These are phyloP conservation scores for Entoloma clypeatum DNA, from an alignment of 1,284 basidiomycete species.

Conservation along the genomic window DNA sequence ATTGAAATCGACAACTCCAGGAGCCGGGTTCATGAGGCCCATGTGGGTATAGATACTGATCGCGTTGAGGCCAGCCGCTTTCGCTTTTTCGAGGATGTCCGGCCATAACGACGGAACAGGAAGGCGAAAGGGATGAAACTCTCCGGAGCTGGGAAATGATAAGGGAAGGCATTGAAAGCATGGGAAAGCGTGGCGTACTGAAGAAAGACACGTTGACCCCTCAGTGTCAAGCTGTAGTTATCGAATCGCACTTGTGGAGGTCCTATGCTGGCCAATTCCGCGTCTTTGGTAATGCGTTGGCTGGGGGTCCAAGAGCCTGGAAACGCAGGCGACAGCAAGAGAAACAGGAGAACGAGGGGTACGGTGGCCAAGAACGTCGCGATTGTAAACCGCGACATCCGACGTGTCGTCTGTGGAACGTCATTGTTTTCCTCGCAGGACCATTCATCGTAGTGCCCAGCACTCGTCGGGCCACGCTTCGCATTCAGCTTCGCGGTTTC, in stretches of 20 bases:
- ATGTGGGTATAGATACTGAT: constrained; percentile 25
- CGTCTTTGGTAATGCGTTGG: background rate
- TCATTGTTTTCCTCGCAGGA: no score
- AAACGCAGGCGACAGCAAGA: no score
- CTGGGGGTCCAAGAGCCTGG: background rate
- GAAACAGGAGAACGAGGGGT: no score
- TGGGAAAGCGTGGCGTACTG: constrained; percentile 36
- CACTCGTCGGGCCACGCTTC: no score
- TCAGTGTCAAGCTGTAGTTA: constrained; percentile 52
- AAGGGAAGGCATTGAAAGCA: background rate
- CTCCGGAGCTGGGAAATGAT: constrained; percentile 30
- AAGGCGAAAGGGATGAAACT: constrained; percentile 37
- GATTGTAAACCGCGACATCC: no score
- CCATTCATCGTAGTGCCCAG: no score
- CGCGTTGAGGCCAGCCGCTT: constrained; percentile 25
- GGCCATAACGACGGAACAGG: constrained; percentile 24
- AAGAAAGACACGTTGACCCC: constrained; percentile 51
- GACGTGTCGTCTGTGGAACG: no score
- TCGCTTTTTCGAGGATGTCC: constrained; percentile 25
- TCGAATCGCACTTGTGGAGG: constrained; percentile 57
- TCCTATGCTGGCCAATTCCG: constrained; percentile 1
- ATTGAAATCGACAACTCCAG: constrained; percentile 23
- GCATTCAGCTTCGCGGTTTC: no score
- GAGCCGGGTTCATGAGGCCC: constrained; percentile 25
- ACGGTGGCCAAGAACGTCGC: no score